A percentile compares a stretch with the other conserved stretches of the same genome.
Conservation (phyloP, 352 stramenopile genomes). For the Pythium volutum region DNA sequence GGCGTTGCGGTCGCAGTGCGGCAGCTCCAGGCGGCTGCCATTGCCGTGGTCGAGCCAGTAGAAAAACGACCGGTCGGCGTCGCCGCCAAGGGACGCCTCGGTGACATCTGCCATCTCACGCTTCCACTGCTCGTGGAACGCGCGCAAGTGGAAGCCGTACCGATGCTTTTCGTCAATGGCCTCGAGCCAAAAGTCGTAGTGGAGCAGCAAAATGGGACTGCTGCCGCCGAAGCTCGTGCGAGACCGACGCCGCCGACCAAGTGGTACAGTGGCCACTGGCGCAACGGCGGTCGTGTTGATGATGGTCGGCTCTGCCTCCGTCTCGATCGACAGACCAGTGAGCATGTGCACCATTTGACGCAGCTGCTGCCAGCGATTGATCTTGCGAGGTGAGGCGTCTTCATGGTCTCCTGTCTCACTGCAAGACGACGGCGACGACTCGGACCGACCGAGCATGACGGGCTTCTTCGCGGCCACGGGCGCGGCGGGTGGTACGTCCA, state of each 20-base stretch:
- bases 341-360: constrained; percentile 18
- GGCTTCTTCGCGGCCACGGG: not conserved
- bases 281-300: too few relatives aligned
- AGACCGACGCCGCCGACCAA: not conserved
- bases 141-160: constrained; percentile 67
- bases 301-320: not conserved
- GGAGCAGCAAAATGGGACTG: constrained; percentile 33
- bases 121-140: constrained; percentile 66
- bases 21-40: constrained; percentile 42
- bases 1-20: constrained; percentile 46
- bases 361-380: constrained; percentile 24
- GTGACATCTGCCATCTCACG: constrained; percentile 28
- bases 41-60: constrained; percentile 65
- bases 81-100: not conserved
- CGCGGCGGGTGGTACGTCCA: not conserved
- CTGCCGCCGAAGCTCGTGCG: not conserved
- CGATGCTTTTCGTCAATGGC: constrained; percentile 66
- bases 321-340: not conserved
- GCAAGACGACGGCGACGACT: constrained; percentile 8
- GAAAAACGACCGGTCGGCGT: constrained; percentile 51
- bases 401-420: not conserved
- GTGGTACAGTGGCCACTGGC: not conserved
- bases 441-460: not conserved
- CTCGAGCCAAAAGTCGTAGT: constrained; percentile 77
- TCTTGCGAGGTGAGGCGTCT: constrained; percentile 1